Percentiles rank a stretch among this genome's conserved stretches.
Conservation (phyloP, 176 grass and related monocot genomes). For the Aegilops umbellulata region DNA sequence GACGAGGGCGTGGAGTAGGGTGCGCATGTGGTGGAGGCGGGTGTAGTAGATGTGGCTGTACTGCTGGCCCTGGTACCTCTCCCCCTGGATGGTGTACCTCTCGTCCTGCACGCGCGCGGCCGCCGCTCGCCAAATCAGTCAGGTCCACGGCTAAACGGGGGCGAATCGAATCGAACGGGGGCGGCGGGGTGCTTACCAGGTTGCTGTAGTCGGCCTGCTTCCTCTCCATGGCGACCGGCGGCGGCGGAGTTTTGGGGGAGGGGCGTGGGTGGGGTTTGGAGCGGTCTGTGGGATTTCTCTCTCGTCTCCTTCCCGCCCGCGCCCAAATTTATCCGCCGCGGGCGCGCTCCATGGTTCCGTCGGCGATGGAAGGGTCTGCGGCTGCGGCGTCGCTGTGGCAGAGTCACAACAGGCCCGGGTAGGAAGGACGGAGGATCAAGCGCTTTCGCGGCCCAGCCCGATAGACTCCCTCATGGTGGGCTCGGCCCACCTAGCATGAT, state of each 20-base stretch:
- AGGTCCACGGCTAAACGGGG: not conserved
- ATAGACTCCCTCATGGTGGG: not conserved
- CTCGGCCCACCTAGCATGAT: not conserved
- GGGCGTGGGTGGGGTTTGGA: not conserved
- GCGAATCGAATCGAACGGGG: not conserved
- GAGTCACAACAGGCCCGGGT: not conserved
- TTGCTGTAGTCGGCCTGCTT: slow-evolving; percentile 72
- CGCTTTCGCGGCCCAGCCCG: not conserved
- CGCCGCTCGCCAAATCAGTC: not conserved
- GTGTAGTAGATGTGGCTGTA: slow-evolving; percentile 98
- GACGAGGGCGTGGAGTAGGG: slow-evolving; percentile 65
- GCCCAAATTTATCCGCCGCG: slow-evolving; percentile 25
- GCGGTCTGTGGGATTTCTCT: not conserved
- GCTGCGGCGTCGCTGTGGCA: not conserved
- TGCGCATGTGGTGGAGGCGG: slow-evolving; percentile 84
- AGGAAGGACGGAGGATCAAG: not conserved
- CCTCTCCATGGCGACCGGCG: slow-evolving; percentile 64
- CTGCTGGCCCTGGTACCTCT: slow-evolving; percentile 94
- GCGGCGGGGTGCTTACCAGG: slow-evolving; percentile 46
- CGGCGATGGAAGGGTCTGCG: not conserved
- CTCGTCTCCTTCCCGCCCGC: slow-evolving; percentile 17
- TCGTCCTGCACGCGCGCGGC: slow-evolving; percentile 54
- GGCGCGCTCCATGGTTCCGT: not conserved
- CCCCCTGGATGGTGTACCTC: slow-evolving; percentile 74
- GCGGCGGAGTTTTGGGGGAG: slow-evolving; percentile 11